These are phyloP conservation scores for Fusarium multiceps DNA, from an alignment of 2,329 filamentous ascomycete species.

Conservation along the genomic window DNA sequence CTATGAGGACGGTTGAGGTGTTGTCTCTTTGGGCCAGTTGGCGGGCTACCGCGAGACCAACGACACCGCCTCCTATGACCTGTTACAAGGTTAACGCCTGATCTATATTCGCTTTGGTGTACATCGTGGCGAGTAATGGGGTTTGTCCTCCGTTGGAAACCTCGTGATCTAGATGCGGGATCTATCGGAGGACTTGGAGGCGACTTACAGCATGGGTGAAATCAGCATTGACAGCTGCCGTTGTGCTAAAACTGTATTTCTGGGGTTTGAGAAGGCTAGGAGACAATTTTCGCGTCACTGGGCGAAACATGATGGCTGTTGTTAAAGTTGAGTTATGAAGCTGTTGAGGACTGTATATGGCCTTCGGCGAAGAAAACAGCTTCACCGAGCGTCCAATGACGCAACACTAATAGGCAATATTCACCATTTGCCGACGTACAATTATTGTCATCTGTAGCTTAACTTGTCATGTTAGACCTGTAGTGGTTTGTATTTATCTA, in stretches of 20 bases:
- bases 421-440: neutral
- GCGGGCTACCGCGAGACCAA: slow-evolving; percentile 83
- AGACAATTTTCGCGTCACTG: neutral
- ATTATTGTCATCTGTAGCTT: fast-evolving
- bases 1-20: slow-evolving; percentile 79
- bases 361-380: slow-evolving; percentile 11
- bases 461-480: too few relatives aligned
- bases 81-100: slow-evolving; percentile 41
- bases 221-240: slow-evolving; percentile 50
- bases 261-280: slow-evolving; percentile 10
- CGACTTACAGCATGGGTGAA: slow-evolving; percentile 60
- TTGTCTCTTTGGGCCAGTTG: slow-evolving; percentile 73
- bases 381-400: slow-evolving; percentile 16
- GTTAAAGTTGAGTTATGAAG: slow-evolving; percentile 5
- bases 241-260: slow-evolving; percentile 52
- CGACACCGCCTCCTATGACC: slow-evolving; percentile 71
- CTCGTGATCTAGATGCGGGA: slow-evolving; percentile 14
- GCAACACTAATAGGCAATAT: neutral
- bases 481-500: neutral
- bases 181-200: slow-evolving; percentile 4
- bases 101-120: neutral
- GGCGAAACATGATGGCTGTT: slow-evolving; percentile 31
- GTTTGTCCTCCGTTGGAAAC: neutral
- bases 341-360: neutral
- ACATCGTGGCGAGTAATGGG: neutral